A percentile compares a stretch with the other conserved stretches of the same genome.
Evolutionary conservation across 1,284 basidiomycete species (phyloP).

Genomic region (Trichosporon sp.): DNA sequence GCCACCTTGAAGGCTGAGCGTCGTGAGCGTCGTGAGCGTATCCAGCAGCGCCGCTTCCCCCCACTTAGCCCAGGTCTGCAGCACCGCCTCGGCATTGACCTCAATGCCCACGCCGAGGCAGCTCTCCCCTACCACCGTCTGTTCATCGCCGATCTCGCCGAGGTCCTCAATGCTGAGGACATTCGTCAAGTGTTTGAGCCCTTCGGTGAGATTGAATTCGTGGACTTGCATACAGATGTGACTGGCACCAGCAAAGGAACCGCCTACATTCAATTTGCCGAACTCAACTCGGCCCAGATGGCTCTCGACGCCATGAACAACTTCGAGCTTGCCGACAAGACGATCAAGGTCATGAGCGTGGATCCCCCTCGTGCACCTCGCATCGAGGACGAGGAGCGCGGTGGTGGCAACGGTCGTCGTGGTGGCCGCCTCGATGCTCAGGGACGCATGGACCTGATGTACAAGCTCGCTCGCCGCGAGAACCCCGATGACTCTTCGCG

Average conservation of each 20-base stretch:
- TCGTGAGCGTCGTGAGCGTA: conserved; percentile 11
- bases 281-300: conserved; percentile 86
- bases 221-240: conserved; percentile 86
- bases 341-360: conserved; percentile 80
- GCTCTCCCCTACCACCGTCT: conserved; percentile 62
- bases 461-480: conserved; percentile 82
- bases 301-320: conserved; percentile 97
- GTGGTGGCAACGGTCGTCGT: conserved; percentile 21
- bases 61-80: conserved; percentile 32
- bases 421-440: conserved; percentile 85
- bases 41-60: conserved; percentile 31
- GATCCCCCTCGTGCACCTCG: conserved; percentile 61
- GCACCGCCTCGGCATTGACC: conserved; percentile 42
- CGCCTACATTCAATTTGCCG: conserved; percentile 95
- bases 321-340: conserved; percentile 91
- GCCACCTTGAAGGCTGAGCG: conserved; percentile 11
- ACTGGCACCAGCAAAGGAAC: conserved; percentile 68
- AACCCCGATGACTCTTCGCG: conserved; percentile 12
- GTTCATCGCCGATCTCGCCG: conserved; percentile 94
- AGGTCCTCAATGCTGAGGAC: conserved; percentile 92
- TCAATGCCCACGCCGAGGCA: conserved; percentile 46
- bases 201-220: conserved; percentile 95
- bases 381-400: conserved; percentile 7
- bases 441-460: conserved; percentile 95
- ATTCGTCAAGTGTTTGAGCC: conserved; percentile 98